phyloP scores from a whole-genome alignment of 805 yeast species.

The Starmera amethionina region DNA sequence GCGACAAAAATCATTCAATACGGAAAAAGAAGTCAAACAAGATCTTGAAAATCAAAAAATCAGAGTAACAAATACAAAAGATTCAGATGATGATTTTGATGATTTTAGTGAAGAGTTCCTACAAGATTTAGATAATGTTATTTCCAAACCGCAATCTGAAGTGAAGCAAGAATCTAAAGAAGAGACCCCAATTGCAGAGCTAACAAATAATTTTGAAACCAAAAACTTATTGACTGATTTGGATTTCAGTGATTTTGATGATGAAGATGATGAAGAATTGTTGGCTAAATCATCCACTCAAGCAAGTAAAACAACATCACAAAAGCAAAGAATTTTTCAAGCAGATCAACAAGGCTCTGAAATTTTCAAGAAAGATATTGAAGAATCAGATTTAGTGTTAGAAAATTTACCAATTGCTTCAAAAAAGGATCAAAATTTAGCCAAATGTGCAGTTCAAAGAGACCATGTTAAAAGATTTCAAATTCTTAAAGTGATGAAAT shows the following conservation, averaged over 20 bases:
- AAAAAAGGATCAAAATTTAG: slow-evolving; percentile 4
- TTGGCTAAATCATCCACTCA: slow-evolving; percentile 7
- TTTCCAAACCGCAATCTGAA: neutral
- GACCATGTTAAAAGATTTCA: too few relatives aligned
- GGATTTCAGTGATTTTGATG: slow-evolving; percentile 2
- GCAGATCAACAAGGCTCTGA: neutral
- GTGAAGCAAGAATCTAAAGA: neutral
- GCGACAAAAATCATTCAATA: too few relatives aligned
- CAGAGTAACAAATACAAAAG: too few relatives aligned
- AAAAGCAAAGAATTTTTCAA: slow-evolving; percentile 10
- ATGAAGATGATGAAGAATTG: slow-evolving; percentile 1
- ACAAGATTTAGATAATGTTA: neutral
- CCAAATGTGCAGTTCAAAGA: slow-evolving; percentile 31
- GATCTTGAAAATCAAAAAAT: too few relatives aligned
- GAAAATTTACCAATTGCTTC: too few relatives aligned
- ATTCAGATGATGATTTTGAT: slow-evolving; percentile 2
- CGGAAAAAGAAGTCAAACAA: too few relatives aligned
- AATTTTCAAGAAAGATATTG: slow-evolving; percentile 5
- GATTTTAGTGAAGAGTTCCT: slow-evolving; percentile 18
- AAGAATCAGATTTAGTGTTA: slow-evolving; percentile 12
- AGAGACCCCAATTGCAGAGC: neutral
- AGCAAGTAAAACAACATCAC: slow-evolving; percentile 9
- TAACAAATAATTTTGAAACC: neutral
- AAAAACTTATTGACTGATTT: too few relatives aligned
- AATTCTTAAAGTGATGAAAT: slow-evolving; percentile 14